These are phyloP conservation scores for Telopea speciosissima DNA, from an alignment of 177 flowering plant species.

Conservation along the genomic window DNA sequence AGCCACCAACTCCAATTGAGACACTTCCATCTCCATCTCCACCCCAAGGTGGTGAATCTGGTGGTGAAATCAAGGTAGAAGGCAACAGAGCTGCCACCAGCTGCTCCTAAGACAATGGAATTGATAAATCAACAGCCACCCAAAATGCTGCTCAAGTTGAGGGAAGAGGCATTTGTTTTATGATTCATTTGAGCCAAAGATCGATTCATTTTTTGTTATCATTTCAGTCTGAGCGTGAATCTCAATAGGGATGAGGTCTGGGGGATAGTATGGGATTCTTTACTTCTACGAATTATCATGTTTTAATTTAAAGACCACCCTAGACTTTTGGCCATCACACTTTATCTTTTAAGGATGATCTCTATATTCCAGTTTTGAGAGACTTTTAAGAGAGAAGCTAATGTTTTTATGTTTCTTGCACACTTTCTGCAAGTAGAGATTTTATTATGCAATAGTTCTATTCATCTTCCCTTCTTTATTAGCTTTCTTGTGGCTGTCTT, in stretches of 20 bases:
- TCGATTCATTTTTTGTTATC: not conserved
- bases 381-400: slow-evolving; percentile 14
- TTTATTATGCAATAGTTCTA: no score
- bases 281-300: not conserved
- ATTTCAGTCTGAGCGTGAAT: not conserved
- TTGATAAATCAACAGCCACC: slow-evolving; percentile 43
- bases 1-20: slow-evolving; percentile 50
- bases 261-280: not conserved
- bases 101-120: slow-evolving; percentile 68
- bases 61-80: slow-evolving; percentile 16
- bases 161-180: not conserved
- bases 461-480: no score
- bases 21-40: slow-evolving; percentile 41
- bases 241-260: slow-evolving; percentile 1
- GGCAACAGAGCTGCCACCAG: slow-evolving; percentile 35
- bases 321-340: no score
- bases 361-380: slow-evolving; percentile 27
- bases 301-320: slow-evolving; percentile 7
- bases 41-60: slow-evolving; percentile 14
- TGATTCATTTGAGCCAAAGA: not conserved
- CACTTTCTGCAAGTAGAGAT: no score
- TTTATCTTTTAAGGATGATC: slow-evolving; percentile 9
- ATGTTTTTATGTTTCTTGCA: not conserved
- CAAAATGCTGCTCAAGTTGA: slow-evolving; percentile 22
- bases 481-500: no score